Conservation (phyloP, 257 asterid genomes). For the Lycium barbarum region DNA sequence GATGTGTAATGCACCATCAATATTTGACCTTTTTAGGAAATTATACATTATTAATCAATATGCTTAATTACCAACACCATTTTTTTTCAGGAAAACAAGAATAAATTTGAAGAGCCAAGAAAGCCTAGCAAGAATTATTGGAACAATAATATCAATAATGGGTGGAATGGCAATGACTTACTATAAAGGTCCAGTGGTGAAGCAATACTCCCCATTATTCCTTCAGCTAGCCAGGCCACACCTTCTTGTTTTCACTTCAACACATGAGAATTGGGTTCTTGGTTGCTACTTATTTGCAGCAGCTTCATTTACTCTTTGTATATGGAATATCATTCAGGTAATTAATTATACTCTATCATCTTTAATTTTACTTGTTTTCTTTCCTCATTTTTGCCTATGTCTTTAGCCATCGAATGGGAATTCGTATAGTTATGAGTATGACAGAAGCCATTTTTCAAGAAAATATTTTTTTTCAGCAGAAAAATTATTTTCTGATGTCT, state of each 20-base stretch:
- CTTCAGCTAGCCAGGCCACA: slow-evolving; percentile 35
- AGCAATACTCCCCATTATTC: slow-evolving; percentile 43
- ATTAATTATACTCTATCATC: background rate
- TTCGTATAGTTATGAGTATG: background rate
- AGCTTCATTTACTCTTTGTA: slow-evolving; percentile 60
- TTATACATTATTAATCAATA: background rate
- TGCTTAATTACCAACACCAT: background rate
- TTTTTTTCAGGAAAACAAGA: slow-evolving; percentile 46
- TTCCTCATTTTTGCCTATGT: background rate
- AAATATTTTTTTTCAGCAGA: background rate
- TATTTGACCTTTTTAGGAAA: background rate
- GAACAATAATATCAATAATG: slow-evolving; percentile 56
- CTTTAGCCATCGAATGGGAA: background rate
- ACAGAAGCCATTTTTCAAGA: background rate
- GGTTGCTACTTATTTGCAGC: slow-evolving; percentile 74
- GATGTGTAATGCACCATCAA: too few species aligned
- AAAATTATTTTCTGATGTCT: too few species aligned
- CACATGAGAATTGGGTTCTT: slow-evolving; percentile 71
- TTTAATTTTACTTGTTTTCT: background rate
- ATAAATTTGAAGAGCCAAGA: slow-evolving; percentile 57
- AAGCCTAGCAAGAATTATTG: slow-evolving; percentile 61
- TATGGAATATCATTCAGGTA: slow-evolving; percentile 80
- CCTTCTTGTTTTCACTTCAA: slow-evolving; percentile 61
- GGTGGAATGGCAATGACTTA: slow-evolving; percentile 66
- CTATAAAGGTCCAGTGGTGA: slow-evolving; percentile 65